Evolutionary conservation across 2,329 filamentous ascomycete species (phyloP), one percentile per base, ranked within the genome.

Genomic region (Orbilia brochopaga): DNA sequence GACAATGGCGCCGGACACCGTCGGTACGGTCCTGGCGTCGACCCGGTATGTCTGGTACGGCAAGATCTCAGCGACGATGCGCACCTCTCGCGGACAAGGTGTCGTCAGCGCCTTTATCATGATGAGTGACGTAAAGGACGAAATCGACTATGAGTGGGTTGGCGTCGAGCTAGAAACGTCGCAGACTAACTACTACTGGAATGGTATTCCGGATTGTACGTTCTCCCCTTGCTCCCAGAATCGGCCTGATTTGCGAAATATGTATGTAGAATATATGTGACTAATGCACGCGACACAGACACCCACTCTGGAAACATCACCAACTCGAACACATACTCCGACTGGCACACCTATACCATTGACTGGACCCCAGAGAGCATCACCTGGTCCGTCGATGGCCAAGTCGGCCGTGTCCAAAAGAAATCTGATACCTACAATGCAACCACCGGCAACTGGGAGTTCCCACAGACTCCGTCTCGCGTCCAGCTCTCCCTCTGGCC

Each of bases 91-190:
- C 77, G 92, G 92, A 66, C 82, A 83, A 51, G 94, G 94, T 83
- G 94, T 99, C 21, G 90, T 99, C n/a, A 95, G 92, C 1, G 93
- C 92, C 30, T 99, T 99, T 79, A 99, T 99, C 79, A 83, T 97
- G 78, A 87, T 97, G 80, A 92, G 90, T 37, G 93, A 97, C 78
- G 90, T 95, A 78, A 96, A 97, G 84, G 94, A 99, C 78, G 94
- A 99, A 81, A 96, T 99, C 77, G 94, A 99, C 82, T 97, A 91
- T 79, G 94, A 99, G 80, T 97, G 90, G 79, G 85, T 99, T 61
- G 94, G 94, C 75, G 85, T 85, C 50, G 90, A 97, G 78, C 83
- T 96, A 73, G 78, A 83, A 52, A 85, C 84, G 74, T 90, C 89
- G 17, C 92, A 99, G 83, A 94, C 92, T 79, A 99, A 99, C 83